These are phyloP conservation scores for Aspergillus viridinutans DNA, from an alignment of 2,329 filamentous ascomycete genomes.

Conservation along the genomic window DNA sequence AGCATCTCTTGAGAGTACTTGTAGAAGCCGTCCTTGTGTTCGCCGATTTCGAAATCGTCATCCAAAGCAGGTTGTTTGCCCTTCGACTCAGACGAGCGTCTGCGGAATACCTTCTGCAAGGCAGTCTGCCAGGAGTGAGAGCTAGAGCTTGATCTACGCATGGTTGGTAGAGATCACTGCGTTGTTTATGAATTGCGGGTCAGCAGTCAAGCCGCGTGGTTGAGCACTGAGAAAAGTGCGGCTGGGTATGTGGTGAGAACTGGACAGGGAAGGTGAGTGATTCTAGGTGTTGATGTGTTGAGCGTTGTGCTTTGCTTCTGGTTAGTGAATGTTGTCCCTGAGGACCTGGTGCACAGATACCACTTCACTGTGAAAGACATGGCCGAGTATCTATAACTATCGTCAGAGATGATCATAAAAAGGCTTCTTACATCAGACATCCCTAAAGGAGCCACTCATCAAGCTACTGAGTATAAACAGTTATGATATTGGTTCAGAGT, in stretches of 20 bases:
- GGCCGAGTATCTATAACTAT: neutral
- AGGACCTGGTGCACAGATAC: neutral
- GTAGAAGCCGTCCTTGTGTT: constrained; percentile 19
- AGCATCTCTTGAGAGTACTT: constrained; percentile 13
- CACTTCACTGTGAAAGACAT: neutral
- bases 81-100: constrained; percentile 5
- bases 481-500: neutral
- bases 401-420: neutral
- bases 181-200: neutral
- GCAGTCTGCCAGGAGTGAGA: constrained; percentile 15
- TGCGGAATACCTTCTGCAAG: constrained; percentile 15
- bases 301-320: neutral
- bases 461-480: neutral
- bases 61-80: constrained; percentile 1
- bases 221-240: neutral
- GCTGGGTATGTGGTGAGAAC: neutral
- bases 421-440: neutral
- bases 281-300: neutral
- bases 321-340: neutral
- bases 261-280: neutral
- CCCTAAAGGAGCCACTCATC: neutral
- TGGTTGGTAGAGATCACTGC: neutral
- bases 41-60: constrained; percentile 7
- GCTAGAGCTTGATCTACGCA: constrained; percentile 11
- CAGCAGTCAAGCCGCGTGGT: neutral